Evolutionary conservation across 345 rosid genomes (phyloP), one percentile per base, ranked within the genome.

Genomic region (Ceriops zippeliana): DNA sequence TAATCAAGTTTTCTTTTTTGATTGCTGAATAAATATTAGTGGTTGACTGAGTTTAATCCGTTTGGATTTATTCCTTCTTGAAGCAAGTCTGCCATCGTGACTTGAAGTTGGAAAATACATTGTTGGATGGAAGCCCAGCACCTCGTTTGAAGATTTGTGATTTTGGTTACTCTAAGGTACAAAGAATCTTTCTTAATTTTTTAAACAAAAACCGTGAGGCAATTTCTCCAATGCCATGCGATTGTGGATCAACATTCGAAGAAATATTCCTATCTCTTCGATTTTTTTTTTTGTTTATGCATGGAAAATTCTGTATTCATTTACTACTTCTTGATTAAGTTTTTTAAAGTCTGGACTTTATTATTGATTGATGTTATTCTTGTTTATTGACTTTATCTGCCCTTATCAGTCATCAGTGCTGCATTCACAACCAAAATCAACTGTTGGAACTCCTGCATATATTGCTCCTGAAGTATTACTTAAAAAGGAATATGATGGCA

Each of bases 141-240:
- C 99, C 98, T 65, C 97, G 93, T 13, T 77, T 95, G 71, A 95
- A 95, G 84, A 90, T 95, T 58, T 95, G 99, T 56, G 99, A 95
- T 83, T 95, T 95, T n/a, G 99, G 99, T n/a, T 95, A 95, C 79
- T 95, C 99, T 9, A 95, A 95, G 99, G 99, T 95, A 79, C 30
- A 22, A 59, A 28, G 10, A 52, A 21, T 61, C 34, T 56, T 28
- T 66, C 24, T 62, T 52, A 38, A 57, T 24, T 49, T 0, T 32
- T 68, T 34, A 13, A 35, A 42, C 75, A 65, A 17, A 21, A 26
- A 6, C 60, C 21, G 4, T 51, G 21, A 27, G 21, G 8, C 24
- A 5, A 6, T 47, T 1, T 27, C 53, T 52, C 52, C 22, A 30
- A 59, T 35, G 27, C 30, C 32, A 47, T 35, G 6, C 60, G 58